Percentiles rank a stretch among this genome's conserved stretches.
phyloP scores from a whole-genome alignment of 352 stramenopile species.

The Phytophthora pseudosyringae region DNA sequence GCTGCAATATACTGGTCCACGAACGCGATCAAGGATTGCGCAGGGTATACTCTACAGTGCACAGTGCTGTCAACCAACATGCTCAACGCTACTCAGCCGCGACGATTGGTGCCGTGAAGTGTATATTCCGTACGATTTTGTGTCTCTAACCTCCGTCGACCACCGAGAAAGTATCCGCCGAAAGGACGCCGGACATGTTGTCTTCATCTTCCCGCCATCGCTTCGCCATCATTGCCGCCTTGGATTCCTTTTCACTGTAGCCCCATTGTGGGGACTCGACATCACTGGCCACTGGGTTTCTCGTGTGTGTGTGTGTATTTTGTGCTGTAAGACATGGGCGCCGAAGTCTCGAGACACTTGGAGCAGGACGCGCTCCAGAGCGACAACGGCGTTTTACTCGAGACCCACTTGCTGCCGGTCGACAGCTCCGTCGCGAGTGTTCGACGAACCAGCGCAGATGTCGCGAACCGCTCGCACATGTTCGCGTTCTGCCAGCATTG shows the following conservation, averaged over 20 bases:
- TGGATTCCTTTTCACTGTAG: constrained; percentile 1
- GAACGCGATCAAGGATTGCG: no score
- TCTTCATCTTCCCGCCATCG: background rate
- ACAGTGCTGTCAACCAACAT: no score
- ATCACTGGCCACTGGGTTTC: background rate
- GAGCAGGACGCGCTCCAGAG: constrained; percentile 49
- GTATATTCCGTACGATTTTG: constrained; percentile 2
- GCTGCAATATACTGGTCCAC: no score
- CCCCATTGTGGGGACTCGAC: background rate
- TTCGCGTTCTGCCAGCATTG: constrained; percentile 71
- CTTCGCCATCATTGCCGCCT: background rate
- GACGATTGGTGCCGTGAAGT: constrained; percentile 15
- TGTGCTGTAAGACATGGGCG: constrained; percentile 36
- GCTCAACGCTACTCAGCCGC: background rate
- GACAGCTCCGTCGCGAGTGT: constrained; percentile 14
- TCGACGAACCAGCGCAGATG: constrained; percentile 42
- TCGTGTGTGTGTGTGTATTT: background rate
- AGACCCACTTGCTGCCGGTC: constrained; percentile 29
- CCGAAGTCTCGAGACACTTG: constrained; percentile 48
- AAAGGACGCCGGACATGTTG: constrained; percentile 32
- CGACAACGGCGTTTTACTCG: constrained; percentile 51
- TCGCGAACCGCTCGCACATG: constrained; percentile 53
- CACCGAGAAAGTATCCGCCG: constrained; percentile 32
- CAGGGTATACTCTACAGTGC: no score
- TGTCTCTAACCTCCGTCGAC: constrained; percentile 3